Base-by-base conservation (phyloP, 2,329 filamentous ascomycete genomes). In the Dothideomycetes sp. region DNA sequence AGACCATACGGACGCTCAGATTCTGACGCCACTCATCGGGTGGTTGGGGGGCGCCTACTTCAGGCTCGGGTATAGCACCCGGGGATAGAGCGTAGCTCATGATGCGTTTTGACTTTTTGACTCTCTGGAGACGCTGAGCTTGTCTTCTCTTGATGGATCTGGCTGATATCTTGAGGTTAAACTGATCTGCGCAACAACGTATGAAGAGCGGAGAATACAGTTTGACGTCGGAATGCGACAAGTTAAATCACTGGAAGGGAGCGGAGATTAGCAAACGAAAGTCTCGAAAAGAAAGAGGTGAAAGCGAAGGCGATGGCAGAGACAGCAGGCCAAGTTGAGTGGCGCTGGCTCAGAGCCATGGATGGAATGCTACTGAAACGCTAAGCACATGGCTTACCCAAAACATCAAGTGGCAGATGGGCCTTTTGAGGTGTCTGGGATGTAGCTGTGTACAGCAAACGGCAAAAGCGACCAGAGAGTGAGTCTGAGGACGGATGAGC, bases 1-100 rank as follows among this genome's bases (percentile, higher is more conserved):
- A 98, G 49, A 86, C 80, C 48, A 96, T 65, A 50, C 81, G 78
- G 56, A 86, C 82, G 60, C 85, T 93, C 45, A 96, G 73, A 52
- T 96, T 91, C 61, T 94, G 82, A 55, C 78, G 77, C 71, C 80
- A 94, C 48, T 69, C 60, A 45, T 62, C 55, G 33, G 68, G 58
- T 11, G 49, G 34, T 35, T 55, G 53, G 32, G 51, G 53, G 20
- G 57, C 60, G 41, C 49, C 41, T 53, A 52, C 47, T 41, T 49
- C 59, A 37, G 55, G 57, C 37, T 60, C 62, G 45, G 58, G 64
- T 20, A 67, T 61, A 50, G 63, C 67, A 51, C 63, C 67, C 27
- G 62, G 66, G 45, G 57, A 69, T 46, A 63, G 65, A 24, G 53
- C 51, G 47, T 60, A 58, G n/a, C 55, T 50, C 56, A 58, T 53